Evolutionary conservation across 1,139 yeast species (phyloP), one percentile per base, ranked within the genome.

Genomic region (Kluyveromyces sp.): DNA sequence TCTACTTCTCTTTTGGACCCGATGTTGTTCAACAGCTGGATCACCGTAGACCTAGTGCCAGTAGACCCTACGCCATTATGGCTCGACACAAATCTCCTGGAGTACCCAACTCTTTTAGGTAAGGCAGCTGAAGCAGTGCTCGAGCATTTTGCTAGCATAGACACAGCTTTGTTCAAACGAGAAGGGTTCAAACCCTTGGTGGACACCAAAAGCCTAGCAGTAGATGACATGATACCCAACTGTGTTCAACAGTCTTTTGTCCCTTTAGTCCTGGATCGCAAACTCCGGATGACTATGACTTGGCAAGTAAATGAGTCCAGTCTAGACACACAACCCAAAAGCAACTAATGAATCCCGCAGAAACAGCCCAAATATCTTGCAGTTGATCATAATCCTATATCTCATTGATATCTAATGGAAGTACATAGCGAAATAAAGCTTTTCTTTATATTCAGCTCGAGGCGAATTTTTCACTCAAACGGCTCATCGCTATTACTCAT

Each of bases 1-100:
- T 92, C 98, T 39, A 92, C 98, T 67, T 92, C 98, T 55, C 97
- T 77, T 65, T 92, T 92, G 41, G 96, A 88, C 17, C 97, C 97
- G 55, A 94, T 92, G 64, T 89, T 92, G 71, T 89, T 94, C 63
- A 92, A 72, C 46, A 94, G 73, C 64, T 92, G 98, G 49, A 94
- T 87, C 37, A 92, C 97, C 0, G 98, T 92, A 16, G 96, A 86
- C 67, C 96, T 74, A 32, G 96, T 87, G 1, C 58, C 63, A 11
- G 55, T 48, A 12, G 61, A 47, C 12, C 60, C 64, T 2, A 57
- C 57, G 7, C 60, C 61, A 41, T 56, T 53, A 4, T 49, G 41
- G 25, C 45, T 45, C 7, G 61, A 50, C 15, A 50, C 41, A 22
- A 38, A 48, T 44, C 61, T 51, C 40, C 52, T 56, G 16, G 58